Percentiles rank a stretch among this genome's conserved stretches.
Conservation (phyloP, 2,329 filamentous ascomycete species). For the Sclerotiophoma versabilis region DNA sequence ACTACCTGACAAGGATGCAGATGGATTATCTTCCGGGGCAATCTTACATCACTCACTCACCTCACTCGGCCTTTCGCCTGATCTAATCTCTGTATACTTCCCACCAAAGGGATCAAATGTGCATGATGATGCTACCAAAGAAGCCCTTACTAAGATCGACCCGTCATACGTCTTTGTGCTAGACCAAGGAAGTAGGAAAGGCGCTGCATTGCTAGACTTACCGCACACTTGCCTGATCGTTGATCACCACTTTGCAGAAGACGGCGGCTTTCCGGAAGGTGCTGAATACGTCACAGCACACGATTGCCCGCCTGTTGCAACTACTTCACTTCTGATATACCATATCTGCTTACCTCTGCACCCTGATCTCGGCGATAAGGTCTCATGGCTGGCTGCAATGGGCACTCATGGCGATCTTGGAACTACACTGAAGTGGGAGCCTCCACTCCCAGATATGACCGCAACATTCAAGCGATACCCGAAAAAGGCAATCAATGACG, state of each 20-base stretch:
- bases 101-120: slow-evolving; percentile 66
- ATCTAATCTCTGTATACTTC: slow-evolving; percentile 65
- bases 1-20: slow-evolving; percentile 73
- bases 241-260: slow-evolving; percentile 67
- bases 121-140: slow-evolving; percentile 62
- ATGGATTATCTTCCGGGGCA: slow-evolving; percentile 69
- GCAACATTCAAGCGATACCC: slow-evolving; percentile 66
- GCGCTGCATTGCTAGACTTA: slow-evolving; percentile 60
- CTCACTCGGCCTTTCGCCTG: slow-evolving; percentile 62
- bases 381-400: slow-evolving; percentile 67
- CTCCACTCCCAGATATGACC: slow-evolving; percentile 71
- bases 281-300: slow-evolving; percentile 67
- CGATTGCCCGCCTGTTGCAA: slow-evolving; percentile 69
- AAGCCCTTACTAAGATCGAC: slow-evolving; percentile 57
- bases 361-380: slow-evolving; percentile 58
- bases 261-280: slow-evolving; percentile 65
- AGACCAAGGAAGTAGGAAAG: slow-evolving; percentile 68
- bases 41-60: slow-evolving; percentile 68
- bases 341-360: slow-evolving; percentile 67
- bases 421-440: slow-evolving; percentile 69
- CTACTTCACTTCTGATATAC: slow-evolving; percentile 69
- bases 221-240: slow-evolving; percentile 65
- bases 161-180: slow-evolving; percentile 69
- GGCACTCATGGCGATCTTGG: slow-evolving; percentile 73
- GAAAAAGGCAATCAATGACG: slow-evolving; percentile 68